Conservation (phyloP, 2,329 filamentous ascomycete genomes). For the Furcasterigmium sp. region DNA sequence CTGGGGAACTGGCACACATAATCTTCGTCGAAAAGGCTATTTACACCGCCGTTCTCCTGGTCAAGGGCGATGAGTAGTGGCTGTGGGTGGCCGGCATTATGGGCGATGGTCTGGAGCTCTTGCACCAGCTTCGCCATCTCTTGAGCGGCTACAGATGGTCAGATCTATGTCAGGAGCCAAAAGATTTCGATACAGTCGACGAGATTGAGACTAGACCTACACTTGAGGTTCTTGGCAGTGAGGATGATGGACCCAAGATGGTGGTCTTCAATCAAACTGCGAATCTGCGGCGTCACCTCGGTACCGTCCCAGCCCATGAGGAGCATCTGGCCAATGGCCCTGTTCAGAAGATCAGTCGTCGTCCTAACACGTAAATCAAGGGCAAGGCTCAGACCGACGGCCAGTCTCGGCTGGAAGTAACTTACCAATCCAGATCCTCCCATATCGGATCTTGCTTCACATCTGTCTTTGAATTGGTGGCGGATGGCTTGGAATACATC, state of each 20-base stretch:
- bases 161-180: slow-evolving; percentile 13
- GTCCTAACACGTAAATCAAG: background rate
- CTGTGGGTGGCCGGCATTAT: slow-evolving; percentile 82
- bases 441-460: slow-evolving; percentile 57
- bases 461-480: slow-evolving; percentile 25
- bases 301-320: slow-evolving; percentile 86
- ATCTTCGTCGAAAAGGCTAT: slow-evolving; percentile 92
- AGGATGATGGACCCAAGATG: slow-evolving; percentile 84
- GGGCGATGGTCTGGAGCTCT: slow-evolving; percentile 88
- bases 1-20: slow-evolving; percentile 96
- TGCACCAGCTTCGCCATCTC: slow-evolving; percentile 84
- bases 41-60: slow-evolving; percentile 97
- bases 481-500: slow-evolving; percentile 13
- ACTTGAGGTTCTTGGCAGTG: slow-evolving; percentile 81
- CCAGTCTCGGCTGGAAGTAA: too few species aligned
- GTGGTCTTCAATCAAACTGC: slow-evolving; percentile 72
- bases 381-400: too few species aligned
- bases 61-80: slow-evolving; percentile 88
- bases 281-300: slow-evolving; percentile 77
- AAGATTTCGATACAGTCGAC: background rate
- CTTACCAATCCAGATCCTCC: slow-evolving; percentile 73
- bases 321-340: slow-evolving; percentile 70
- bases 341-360: slow-evolving; percentile 20
- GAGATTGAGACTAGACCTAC: slow-evolving; percentile 37
- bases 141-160: slow-evolving; percentile 63